Percentiles rank a stretch among this genome's conserved stretches.
Evolutionary conservation across 139 green algal genomes (phyloP).

Genomic region (Chlamydomonas applanata): DNA sequence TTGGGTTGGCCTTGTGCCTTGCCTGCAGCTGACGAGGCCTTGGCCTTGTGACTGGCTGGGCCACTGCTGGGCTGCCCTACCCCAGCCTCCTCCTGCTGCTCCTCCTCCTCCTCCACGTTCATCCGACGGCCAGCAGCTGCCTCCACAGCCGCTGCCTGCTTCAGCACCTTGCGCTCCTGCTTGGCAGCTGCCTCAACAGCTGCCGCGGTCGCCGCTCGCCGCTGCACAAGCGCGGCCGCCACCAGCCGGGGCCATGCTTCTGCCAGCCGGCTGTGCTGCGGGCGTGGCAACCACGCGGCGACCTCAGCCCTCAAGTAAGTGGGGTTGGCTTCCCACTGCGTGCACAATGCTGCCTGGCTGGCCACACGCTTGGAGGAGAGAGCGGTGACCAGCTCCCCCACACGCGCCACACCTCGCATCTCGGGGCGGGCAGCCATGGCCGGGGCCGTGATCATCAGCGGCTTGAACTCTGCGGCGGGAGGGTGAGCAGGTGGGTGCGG

Average conservation of each 20-base stretch:
- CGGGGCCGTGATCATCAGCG: conserved; percentile 43
- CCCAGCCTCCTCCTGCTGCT: no score
- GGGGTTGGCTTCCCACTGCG: conserved; percentile 39
- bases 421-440: conserved; percentile 46
- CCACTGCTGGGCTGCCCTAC: no score
- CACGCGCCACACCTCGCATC: conserved; percentile 51
- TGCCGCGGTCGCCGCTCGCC: no score
- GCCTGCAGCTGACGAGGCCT: no score
- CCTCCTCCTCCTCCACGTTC: no score
- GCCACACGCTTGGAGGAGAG: conserved; percentile 43
- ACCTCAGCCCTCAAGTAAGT: conserved; percentile 61
- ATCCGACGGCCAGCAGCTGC: no score
- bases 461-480: conserved; percentile 9
- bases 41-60: no score
- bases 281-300: conserved; percentile 51
- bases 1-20: no score
- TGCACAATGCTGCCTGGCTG: conserved; percentile 32
- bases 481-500: neutral
- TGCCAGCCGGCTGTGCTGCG: conserved; percentile 32
- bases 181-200: no score
- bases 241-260: conserved; percentile 46
- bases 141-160: no score
- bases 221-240: neutral
- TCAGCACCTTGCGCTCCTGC: no score
- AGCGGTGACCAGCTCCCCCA: conserved; percentile 58